A percentile compares a stretch with the other conserved stretches of the same genome.
These are phyloP conservation scores for Zizania palustris DNA, from an alignment of 202 grass and related monocot species.

Conservation along the genomic window DNA sequence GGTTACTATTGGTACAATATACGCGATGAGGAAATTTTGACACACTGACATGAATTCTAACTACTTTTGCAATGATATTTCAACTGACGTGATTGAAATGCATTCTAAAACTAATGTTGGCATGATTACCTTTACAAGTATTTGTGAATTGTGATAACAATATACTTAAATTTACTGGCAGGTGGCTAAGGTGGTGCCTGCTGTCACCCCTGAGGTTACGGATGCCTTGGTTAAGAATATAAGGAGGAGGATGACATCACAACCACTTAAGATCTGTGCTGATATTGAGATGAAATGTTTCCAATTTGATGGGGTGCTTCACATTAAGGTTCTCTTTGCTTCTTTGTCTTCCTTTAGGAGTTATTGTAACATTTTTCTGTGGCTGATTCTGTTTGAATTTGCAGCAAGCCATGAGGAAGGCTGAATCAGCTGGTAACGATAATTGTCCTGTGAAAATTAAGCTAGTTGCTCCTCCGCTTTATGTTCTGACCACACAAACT, in stretches of 20 bases:
- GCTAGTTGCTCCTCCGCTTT: conserved; percentile 80
- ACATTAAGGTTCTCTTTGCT: conserved; percentile 66
- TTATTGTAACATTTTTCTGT: not conserved
- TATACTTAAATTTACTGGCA: conserved; percentile 35
- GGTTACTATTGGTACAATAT: not conserved
- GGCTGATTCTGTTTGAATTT: conserved; percentile 26
- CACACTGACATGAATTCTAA: not conserved
- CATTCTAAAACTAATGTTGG: not conserved
- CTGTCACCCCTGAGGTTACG: conserved; percentile 79
- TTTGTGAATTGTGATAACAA: not conserved
- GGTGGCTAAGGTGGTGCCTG: conserved; percentile 73
- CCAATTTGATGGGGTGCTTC: conserved; percentile 94
- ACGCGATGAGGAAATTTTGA: not conserved
- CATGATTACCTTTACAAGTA: not conserved
- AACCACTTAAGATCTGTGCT: conserved; percentile 91
- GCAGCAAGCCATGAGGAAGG: conserved; percentile 87
- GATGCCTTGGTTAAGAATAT: conserved; percentile 92
- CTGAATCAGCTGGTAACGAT: conserved; percentile 69
- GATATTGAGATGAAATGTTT: conserved; percentile 95
- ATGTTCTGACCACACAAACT: conserved; percentile 86
- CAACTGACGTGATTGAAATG: conserved; percentile 3
- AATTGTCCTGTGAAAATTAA: conserved; percentile 89
- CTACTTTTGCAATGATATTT: not conserved
- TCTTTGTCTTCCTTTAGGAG: not conserved
- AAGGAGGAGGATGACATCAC: conserved; percentile 92